phyloP scores from a whole-genome alignment of 2,329 filamentous ascomycete species.

The Escovopsis sp. region DNA sequence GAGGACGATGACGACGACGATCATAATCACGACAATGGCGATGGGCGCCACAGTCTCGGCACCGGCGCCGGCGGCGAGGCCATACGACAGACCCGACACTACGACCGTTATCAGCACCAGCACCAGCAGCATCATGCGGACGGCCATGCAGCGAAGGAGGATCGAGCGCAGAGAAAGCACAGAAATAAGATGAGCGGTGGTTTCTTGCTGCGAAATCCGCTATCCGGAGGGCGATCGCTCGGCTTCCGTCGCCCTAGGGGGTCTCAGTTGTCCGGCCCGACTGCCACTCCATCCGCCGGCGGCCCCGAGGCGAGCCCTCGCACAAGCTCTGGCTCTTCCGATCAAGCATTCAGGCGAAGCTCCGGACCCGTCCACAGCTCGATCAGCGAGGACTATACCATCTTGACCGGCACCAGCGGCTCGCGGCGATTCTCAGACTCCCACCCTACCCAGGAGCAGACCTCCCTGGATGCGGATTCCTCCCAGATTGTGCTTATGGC shows the following conservation, averaged over 20 bases:
- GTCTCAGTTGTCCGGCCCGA: not conserved
- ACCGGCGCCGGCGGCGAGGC: not conserved
- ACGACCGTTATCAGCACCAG: constrained; percentile 7
- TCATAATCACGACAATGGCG: not conserved
- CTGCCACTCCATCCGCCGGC: not conserved
- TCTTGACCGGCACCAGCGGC: not conserved
- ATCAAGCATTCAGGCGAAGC: not conserved
- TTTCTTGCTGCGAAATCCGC: constrained; percentile 34
- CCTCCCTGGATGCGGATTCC: constrained; percentile 50
- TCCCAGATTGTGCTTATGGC: constrained; percentile 89
- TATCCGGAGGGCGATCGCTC: constrained; percentile 19
- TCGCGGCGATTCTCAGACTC: constrained; percentile 1
- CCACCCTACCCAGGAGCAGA: constrained; percentile 7
- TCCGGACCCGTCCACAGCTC: constrained; percentile 2
- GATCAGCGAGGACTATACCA: not conserved
- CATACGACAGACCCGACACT: not conserved
- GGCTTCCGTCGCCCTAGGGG: constrained; percentile 13
- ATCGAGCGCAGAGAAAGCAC: constrained; percentile 18
- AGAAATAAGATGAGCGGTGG: constrained; percentile 33
- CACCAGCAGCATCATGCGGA: constrained; percentile 6
- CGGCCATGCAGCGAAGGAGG: constrained; percentile 10
- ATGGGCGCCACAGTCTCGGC: not conserved
- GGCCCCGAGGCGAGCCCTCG: constrained; percentile 3
- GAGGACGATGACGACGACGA: constrained; percentile 2
- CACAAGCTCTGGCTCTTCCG: constrained; percentile 1